These are phyloP conservation scores for Decorospora gaudefroyi DNA, from an alignment of 2,329 filamentous ascomycete genomes.

Conservation along the genomic window DNA sequence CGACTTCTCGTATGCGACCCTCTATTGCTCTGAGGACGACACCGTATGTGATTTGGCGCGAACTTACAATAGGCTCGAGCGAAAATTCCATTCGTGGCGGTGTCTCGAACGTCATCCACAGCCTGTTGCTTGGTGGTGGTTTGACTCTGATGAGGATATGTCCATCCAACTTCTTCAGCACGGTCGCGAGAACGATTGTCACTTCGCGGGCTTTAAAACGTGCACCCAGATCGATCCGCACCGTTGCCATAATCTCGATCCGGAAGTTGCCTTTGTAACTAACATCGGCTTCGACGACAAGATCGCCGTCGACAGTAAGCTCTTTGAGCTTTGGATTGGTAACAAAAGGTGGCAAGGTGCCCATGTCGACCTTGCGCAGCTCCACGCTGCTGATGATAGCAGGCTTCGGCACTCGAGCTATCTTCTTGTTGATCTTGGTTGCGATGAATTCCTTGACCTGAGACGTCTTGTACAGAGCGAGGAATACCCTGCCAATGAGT, in stretches of 20 bases:
- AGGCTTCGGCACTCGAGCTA: constrained; percentile 88
- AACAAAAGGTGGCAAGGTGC: constrained; percentile 83
- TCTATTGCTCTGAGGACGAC: constrained; percentile 93
- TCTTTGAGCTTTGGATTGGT: constrained; percentile 88
- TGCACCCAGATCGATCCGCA: constrained; percentile 84
- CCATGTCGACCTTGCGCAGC: constrained; percentile 83
- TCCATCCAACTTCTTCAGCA: constrained; percentile 82
- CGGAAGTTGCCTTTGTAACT: constrained; percentile 88
- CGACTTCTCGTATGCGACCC: constrained; percentile 88
- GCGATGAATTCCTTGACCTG: constrained; percentile 79
- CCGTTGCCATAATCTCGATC: constrained; percentile 88
- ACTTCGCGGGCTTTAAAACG: constrained; percentile 91
- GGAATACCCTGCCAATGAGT: constrained; percentile 82
- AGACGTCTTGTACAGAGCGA: constrained; percentile 82
- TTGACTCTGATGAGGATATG: constrained; percentile 87
- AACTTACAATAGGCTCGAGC: constrained; percentile 95
- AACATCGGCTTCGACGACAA: constrained; percentile 82
- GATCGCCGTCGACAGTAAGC: constrained; percentile 88
- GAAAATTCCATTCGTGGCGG: constrained; percentile 91
- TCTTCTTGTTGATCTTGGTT: constrained; percentile 93
- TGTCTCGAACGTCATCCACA: constrained; percentile 96
- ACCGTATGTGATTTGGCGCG: constrained; percentile 91
- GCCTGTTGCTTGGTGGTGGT: constrained; percentile 87
- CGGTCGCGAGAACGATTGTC: constrained; percentile 82
- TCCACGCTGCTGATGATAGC: constrained; percentile 83